Base-by-base conservation (phyloP, 139 green algal species). In the Yamagishiella unicocca region DNA sequence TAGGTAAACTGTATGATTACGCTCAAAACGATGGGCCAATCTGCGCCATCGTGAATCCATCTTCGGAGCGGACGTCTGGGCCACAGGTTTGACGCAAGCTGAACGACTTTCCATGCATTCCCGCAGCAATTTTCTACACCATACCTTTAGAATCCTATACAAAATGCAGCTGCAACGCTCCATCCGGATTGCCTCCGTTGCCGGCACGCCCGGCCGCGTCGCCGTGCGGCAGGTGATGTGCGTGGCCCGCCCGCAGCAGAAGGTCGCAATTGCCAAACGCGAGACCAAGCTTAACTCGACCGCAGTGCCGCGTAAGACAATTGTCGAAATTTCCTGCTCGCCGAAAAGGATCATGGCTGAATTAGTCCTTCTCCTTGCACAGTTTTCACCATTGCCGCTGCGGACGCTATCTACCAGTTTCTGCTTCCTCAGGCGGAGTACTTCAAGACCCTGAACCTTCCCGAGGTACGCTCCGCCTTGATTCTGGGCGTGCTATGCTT, bases 361-460 rank as follows among this genome's bases (percentile, higher is more conserved):
- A 27, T 29, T 31, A 7, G 31, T 42, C n/a, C 40, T 72, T 5
- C 2, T 7, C 42, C 25, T 42, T 29, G 2, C 9, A 40, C 83
- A 88, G 83, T 88, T 0, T 62, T 66, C 53, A 50, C 35, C 25
- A 25, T 88, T 9, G 70, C 83, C 21, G 83, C 70, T 10, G 82
- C 53, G 9, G 83, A 82, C 10, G 38, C 24, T 19, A 45, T 89
- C 25, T 85, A 85, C 61, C 10, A 53, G 25, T 46, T 70, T 5
- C 81, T 95, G 58, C 42, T 84, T 27, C 92, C 91, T 55, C 67
- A 77, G 42, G 93, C 91, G 12, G 89, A 89, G 10, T 94, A 93
- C 82, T 94, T 96, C 68, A 55, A 35, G 64, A 91, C 89, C n/a
- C 87, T 96, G 6, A 62, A 31, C 38, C 91, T 95, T 43, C 90